A percentile compares a stretch with the other conserved stretches of the same genome.
phyloP scores from a whole-genome alignment of 371 early-diverging fungal species.

The Circinella minor region DNA sequence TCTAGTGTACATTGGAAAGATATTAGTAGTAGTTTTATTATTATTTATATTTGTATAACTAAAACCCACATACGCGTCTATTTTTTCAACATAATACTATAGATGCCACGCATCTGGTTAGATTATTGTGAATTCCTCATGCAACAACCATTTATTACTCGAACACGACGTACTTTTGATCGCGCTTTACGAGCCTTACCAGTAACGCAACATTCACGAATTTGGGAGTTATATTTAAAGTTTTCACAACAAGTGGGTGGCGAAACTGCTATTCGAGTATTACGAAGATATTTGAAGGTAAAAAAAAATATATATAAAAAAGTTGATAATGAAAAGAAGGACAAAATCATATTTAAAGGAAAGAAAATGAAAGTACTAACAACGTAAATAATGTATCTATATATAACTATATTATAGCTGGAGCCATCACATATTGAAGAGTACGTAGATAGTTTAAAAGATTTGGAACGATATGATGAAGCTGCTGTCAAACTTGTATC shows the following conservation, averaged over 20 bases:
- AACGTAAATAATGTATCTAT: neutral
- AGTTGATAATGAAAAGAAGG: too few relatives aligned
- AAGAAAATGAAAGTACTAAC: constrained; percentile 9
- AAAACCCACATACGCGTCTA: neutral
- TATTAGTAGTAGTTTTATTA: neutral
- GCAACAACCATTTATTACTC: constrained; percentile 74
- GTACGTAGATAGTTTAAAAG: constrained; percentile 75
- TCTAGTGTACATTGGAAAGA: neutral
- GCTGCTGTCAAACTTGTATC: constrained; percentile 82
- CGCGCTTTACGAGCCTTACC: constrained; percentile 90
- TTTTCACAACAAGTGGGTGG: constrained; percentile 85
- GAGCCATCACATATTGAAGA: constrained; percentile 76
- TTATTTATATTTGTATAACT: too few relatives aligned
- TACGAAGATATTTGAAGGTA: constrained; percentile 84
- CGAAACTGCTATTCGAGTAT: constrained; percentile 81
- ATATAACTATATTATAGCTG: constrained; percentile 41
- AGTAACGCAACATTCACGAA: constrained; percentile 87
- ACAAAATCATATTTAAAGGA: too few relatives aligned
- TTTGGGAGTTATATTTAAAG: constrained; percentile 88
- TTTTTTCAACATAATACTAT: constrained; percentile 6
- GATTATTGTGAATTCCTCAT: constrained; percentile 76
- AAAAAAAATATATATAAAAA: too few relatives aligned
- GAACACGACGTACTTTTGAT: constrained; percentile 87
- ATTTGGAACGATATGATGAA: constrained; percentile 76
- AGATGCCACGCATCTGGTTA: constrained; percentile 88